Evolutionary conservation across 2,329 filamentous ascomycete species (phyloP), one percentile per base, ranked within the genome.

Genomic region (Ophiocordyceps camponoti-leonardi): DNA sequence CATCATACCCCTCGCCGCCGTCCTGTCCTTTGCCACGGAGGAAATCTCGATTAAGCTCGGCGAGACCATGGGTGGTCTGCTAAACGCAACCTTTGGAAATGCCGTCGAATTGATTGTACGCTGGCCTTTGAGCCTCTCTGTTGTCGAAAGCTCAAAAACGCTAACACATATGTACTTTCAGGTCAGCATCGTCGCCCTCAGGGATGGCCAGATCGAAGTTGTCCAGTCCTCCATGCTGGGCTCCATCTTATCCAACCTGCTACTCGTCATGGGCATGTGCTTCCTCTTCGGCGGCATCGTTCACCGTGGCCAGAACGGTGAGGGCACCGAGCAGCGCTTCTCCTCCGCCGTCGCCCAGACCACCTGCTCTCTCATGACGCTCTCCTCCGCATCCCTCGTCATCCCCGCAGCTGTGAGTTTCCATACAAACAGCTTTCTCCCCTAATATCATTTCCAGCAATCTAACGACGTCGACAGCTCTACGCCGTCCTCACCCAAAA

Each of bases 151-250:
- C n/a, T n/a, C n/a, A n/a, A n/a, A n/a, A n/a, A n/a, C n/a, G n/a
- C n/a, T n/a, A n/a, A n/a, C n/a, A n/a, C n/a, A n/a, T 7, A 11
- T 11, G 26, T 39, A 35, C 49, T 13, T 19, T 18, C 58, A 90
- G 84, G 85, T 94, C 59, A 94, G 86, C 61, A 90, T 96, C 54
- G 83, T 96, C 51, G 92, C 92, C n/a, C 73, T 98, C 42, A 77
- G 71, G 52, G 79, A 92, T 54, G 78, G 79, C 50, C 83, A 96
- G 66, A 93, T 95, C 58, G 81, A 90, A 55, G 88, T 96, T 51
- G 90, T 96, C n/a, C 92, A 96, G 66, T 83, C 90, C 19, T 94
- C 86, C 51, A 96, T 96, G 88, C 79, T 96, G 31, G 90, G 92
- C 43, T 93, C 85, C 57, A 94, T 96, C 54, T 71, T 96, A 37